Percentiles rank a stretch among this genome's conserved stretches.
phyloP scores from a whole-genome alignment of 495 filamentous ascomycete species.

The Penicillium herquei region DNA sequence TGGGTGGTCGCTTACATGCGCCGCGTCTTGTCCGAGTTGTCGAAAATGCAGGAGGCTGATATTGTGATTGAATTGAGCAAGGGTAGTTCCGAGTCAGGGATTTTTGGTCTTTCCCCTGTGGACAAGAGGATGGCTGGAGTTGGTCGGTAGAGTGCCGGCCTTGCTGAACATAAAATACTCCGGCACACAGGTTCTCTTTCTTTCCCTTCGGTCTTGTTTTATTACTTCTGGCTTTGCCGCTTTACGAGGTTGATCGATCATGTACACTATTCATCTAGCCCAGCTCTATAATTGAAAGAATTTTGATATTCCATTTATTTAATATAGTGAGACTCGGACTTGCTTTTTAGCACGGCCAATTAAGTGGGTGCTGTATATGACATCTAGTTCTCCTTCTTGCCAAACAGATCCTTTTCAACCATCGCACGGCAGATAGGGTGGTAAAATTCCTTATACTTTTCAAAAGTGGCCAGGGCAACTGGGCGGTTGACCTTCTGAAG shows the following conservation, averaged over 20 bases:
- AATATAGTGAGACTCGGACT: no score
- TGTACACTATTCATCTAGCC: slow-evolving; percentile 23
- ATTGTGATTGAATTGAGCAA: slow-evolving; percentile 37
- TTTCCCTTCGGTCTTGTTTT: slow-evolving; percentile 2
- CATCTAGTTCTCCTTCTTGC: slow-evolving; percentile 26
- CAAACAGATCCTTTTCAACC: slow-evolving; percentile 80
- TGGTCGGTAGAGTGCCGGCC: slow-evolving; percentile 17
- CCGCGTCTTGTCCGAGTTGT: slow-evolving; percentile 59
- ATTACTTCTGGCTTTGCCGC: background rate
- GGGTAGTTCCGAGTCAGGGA: slow-evolving; percentile 16
- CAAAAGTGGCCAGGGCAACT: slow-evolving; percentile 77
- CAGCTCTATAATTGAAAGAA: slow-evolving; percentile 3
- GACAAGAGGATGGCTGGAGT: slow-evolving; percentile 36
- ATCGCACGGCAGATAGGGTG: slow-evolving; percentile 86
- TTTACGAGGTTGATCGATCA: slow-evolving; percentile 8
- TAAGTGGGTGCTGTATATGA: background rate
- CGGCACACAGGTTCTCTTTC: background rate
- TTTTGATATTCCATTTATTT: slow-evolving; percentile 2
- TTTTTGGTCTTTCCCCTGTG: slow-evolving; percentile 36
- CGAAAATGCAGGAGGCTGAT: slow-evolving; percentile 59
- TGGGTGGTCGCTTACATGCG: slow-evolving; percentile 79
- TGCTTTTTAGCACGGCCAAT: background rate
- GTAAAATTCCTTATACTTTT: slow-evolving; percentile 87
- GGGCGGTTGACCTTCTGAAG: slow-evolving; percentile 70
- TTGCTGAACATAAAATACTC: background rate